Evolutionary conservation across 768 basidiomycete genomes (phyloP), one percentile per base, ranked within the genome.

Genomic region (Kwoniella sp.): DNA sequence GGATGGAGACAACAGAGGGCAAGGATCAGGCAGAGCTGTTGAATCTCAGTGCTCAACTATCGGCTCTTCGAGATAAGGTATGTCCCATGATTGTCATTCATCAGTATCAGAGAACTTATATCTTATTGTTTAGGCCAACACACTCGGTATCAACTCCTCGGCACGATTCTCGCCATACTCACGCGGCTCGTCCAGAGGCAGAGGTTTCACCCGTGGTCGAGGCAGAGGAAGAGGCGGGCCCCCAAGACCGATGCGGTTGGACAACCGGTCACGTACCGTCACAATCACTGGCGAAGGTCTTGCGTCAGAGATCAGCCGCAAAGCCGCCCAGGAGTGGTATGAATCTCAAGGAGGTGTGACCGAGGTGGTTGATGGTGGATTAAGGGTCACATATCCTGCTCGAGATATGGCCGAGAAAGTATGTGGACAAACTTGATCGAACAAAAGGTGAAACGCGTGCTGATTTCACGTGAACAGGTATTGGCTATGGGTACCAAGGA

Each of bases 191-290:
- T 54, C 44, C 22, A 58, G 62, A 17, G 53, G 77, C 0, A 77
- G 80, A 50, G 77, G 81, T n/a, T 80, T 84, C 15, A 54, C 64
- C 0, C 85, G 90, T n/a, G 83, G 81, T 51, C 85, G 88, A 26
- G 88, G 88, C 30, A 63, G 87, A 50, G 81, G 85, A 15, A 85
- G 89, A 63, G 85, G 86, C 25, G 84, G 84, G 46, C 50, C 62
- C 17, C 85, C 88, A 46, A 82, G 83, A 10, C 91, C 87, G 71
- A 89, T 95, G 88, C 90, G 90, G 74, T 85, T 96, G 27, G 92
- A 96, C 79, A 92, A 93, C 73, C 86, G 92, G 19, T 90, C 92
- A 10, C 89, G 87, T 81, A 88, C 86, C 79, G 81, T 96, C 24
- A 80, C 89, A 22, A 82, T 96, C 27, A 88, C 90, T 73, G 90